Base-by-base conservation (phyloP, 257 asterid species). In the Gentiana straminea region DNA sequence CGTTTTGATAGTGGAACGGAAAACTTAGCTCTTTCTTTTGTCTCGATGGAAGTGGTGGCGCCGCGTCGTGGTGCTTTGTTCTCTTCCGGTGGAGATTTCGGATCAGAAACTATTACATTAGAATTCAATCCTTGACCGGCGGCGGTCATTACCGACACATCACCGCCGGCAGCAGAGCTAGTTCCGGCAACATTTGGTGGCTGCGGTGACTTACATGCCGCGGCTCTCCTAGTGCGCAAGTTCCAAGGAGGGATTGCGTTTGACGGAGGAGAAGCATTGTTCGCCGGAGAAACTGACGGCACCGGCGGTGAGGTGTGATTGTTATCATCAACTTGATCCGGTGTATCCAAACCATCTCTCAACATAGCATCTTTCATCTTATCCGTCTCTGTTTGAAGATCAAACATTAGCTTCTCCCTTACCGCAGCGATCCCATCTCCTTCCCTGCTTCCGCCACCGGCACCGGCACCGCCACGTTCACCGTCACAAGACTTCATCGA, bases 311-410 rank as follows among this genome's bases (percentile, higher is more conserved):
- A 73, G 0, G 70, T 75, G 13, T 43, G 13, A 15, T 51, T 12
- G 7, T 41, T 7, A 5, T 41, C 46, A 41, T 41, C 7, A 2
- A 12, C 50, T 58, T 5, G 79, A 61, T 70, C 74, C 47, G 75
- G 79, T 0, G 73, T 70, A 51, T 71, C 82, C 41, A 78, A 75
- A 2, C 81, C 86, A 32, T 77, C 83, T 67, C 68, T 78, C 36
- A 83, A 80, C 58, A 86, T 81, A 60, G 80, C 80, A 61, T 75
- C 75, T 63, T 83, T 89, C 84, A 89, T 81, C 65, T 80, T 75
- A 41, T 78, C 87, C 60, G 97, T 83, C 69, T 74, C 94, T 47
- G 86, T 79, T 72, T 83, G 94, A 65, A 86, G 83, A 82, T 89
- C 96, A 81, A 75, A 41, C 80, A 86, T 77, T n/a, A 84, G 79